Evolutionary conservation across 768 basidiomycete genomes (phyloP).

Genomic region (Rubroboletus satanas): DNA sequence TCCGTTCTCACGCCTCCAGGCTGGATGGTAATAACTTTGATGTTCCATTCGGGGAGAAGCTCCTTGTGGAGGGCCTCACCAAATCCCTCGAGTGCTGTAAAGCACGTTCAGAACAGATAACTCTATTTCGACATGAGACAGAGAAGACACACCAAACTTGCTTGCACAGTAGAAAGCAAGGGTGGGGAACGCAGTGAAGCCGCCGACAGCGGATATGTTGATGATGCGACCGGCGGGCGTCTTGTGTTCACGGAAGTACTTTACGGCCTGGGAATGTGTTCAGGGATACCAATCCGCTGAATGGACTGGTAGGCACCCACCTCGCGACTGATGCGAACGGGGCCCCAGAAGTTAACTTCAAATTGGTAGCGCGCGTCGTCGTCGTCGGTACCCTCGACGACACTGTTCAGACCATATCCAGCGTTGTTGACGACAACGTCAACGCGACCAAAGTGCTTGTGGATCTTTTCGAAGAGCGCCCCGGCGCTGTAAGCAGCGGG

Average conservation of each 20-base stretch:
- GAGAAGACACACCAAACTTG: conserved; percentile 18
- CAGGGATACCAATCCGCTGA: neutral
- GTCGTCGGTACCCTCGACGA: conserved; percentile 27
- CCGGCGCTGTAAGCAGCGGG: conserved; percentile 8
- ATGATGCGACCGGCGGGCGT: conserved; percentile 20
- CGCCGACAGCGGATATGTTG: conserved; percentile 21
- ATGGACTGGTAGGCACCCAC: neutral
- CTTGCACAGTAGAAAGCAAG: conserved; percentile 21
- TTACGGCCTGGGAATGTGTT: conserved; percentile 16
- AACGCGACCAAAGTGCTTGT: conserved; percentile 27
- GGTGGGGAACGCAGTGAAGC: conserved; percentile 15
- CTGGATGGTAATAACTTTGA: conserved; percentile 21
- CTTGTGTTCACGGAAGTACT: conserved; percentile 31
- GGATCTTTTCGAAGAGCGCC: conserved; percentile 21
- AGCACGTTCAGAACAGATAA: neutral
- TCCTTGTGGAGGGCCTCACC: conserved; percentile 23
- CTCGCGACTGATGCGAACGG: conserved; percentile 21
- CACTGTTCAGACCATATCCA: conserved; percentile 18
- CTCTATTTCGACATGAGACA: too few species aligned
- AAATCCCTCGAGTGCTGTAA: conserved; percentile 26
- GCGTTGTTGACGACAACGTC: conserved; percentile 37
- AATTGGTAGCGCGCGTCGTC: conserved; percentile 27
- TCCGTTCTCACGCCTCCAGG: conserved; percentile 22
- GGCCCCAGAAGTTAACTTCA: conserved; percentile 35
- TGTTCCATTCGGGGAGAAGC: conserved; percentile 26